These are phyloP conservation scores for Alternaria alternata DNA, from an alignment of 2,329 filamentous ascomycete genomes.

Conservation along the genomic window DNA sequence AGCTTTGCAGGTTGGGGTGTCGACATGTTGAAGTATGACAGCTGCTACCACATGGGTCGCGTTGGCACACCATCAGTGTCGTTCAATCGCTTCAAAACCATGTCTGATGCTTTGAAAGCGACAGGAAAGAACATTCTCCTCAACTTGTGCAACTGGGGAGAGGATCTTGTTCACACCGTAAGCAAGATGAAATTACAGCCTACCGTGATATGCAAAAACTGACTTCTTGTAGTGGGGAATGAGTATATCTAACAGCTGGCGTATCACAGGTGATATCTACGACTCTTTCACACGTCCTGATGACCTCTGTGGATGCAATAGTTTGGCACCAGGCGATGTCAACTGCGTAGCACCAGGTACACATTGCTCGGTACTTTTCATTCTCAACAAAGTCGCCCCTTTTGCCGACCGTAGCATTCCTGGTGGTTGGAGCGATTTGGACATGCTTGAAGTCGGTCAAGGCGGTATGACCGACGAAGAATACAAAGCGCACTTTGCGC, in stretches of 20 bases:
- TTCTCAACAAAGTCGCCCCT: conserved; percentile 40
- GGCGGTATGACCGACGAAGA: conserved; percentile 43
- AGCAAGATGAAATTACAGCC: background rate
- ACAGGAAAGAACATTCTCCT: conserved; percentile 37
- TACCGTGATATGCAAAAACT: background rate
- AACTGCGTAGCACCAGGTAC: conserved; percentile 39
- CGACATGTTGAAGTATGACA: conserved; percentile 50
- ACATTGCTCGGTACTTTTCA: conserved; percentile 40
- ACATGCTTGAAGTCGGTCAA: conserved; percentile 43
- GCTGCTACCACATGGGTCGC: conserved; percentile 45
- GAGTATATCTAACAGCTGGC: conserved; percentile 47
- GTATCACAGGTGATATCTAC: conserved; percentile 42
- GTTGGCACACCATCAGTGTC: conserved; percentile 36
- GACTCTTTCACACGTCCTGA: conserved; percentile 41
- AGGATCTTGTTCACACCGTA: conserved; percentile 40
- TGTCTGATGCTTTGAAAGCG: conserved; percentile 34
- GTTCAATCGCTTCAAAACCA: conserved; percentile 39
- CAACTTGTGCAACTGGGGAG: conserved; percentile 50
- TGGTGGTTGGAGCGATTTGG: conserved; percentile 42
- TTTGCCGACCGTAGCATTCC: conserved; percentile 39
- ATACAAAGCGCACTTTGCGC: conserved; percentile 51
- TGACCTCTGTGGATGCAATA: conserved; percentile 38
- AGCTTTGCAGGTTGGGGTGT: conserved; percentile 44
- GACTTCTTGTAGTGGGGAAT: conserved; percentile 40
- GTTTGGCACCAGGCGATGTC: conserved; percentile 31